These are phyloP conservation scores for Aureobasidium namibiae DNA, from an alignment of 2,329 filamentous ascomycete genomes.

Conservation along the genomic window DNA sequence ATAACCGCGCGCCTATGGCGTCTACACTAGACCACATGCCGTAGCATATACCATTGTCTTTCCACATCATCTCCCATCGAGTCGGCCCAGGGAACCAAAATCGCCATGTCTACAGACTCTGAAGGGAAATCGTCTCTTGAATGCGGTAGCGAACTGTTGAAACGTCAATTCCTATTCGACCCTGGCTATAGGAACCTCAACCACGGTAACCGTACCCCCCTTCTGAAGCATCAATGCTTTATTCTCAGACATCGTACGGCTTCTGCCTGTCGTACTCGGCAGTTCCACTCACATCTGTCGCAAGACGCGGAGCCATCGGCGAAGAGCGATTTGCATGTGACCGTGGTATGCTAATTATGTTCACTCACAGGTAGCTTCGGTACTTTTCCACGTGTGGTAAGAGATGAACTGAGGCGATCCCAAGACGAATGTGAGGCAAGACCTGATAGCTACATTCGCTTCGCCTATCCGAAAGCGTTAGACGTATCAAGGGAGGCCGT, in stretches of 20 bases:
- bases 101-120: not conserved
- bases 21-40: not conserved
- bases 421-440: conserved; percentile 58
- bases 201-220: conserved; percentile 49
- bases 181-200: conserved; percentile 66
- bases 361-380: conserved; percentile 64
- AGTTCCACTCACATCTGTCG: not conserved
- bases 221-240: not conserved
- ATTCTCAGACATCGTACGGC: not conserved
- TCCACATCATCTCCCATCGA: not conserved
- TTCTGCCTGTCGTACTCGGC: not conserved
- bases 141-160: conserved; percentile 37
- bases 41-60: not conserved
- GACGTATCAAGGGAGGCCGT: conserved; percentile 57
- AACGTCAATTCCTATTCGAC: conserved; percentile 59
- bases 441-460: conserved; percentile 71
- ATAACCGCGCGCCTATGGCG: not conserved
- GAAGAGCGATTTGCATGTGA: not conserved
- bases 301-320: not conserved
- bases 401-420: conserved; percentile 51
- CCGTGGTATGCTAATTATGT: not conserved
- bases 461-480: conserved; percentile 54
- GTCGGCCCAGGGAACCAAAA: not conserved
- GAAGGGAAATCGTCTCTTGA: conserved; percentile 17
- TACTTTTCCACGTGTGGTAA: conserved; percentile 58